A percentile compares a stretch with the other conserved stretches of the same genome.
Conservation (phyloP, 805 yeast species). For the Phaffomyces antillensis region DNA sequence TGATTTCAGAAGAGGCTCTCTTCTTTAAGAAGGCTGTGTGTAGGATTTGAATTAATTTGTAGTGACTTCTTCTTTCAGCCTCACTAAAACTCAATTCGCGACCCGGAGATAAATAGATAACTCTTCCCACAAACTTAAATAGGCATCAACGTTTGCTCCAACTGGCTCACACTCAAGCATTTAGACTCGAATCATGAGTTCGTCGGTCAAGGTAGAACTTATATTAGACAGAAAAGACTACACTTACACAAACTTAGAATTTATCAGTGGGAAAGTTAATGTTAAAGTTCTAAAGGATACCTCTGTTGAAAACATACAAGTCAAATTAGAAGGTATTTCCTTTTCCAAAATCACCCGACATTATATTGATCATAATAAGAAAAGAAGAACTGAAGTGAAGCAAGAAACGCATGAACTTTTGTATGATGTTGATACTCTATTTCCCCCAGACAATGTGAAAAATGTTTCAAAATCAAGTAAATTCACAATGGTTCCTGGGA, state of each 20-base stretch:
- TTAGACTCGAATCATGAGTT: neutral
- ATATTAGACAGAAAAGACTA: neutral
- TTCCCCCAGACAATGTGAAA: constrained; percentile 45
- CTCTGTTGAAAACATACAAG: constrained; percentile 40
- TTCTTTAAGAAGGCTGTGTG: too few species aligned
- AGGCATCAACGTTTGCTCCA: neutral
- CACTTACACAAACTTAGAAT: constrained; percentile 12
- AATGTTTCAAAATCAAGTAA: constrained; percentile 32
- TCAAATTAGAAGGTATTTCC: constrained; percentile 45
- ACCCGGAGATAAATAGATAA: too few species aligned
- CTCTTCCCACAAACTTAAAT: neutral
- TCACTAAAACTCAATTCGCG: too few species aligned
- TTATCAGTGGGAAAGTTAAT: constrained; percentile 11
- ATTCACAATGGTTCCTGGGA: constrained; percentile 34
- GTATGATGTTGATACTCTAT: constrained; percentile 42
- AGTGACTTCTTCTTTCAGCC: too few species aligned
- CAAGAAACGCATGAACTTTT: constrained; percentile 33
- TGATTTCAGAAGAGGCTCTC: too few species aligned
- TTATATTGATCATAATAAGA: constrained; percentile 5
- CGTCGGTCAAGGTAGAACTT: constrained; percentile 1
- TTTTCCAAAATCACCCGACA: constrained; percentile 29
- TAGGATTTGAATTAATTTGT: too few species aligned
- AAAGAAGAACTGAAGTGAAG: constrained; percentile 1
- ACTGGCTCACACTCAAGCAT: neutral
- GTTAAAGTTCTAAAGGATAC: constrained; percentile 24